Evolutionary conservation across 495 filamentous ascomycete species (phyloP), one percentile per base, ranked within the genome.

Genomic region (Daldinia loculata): DNA sequence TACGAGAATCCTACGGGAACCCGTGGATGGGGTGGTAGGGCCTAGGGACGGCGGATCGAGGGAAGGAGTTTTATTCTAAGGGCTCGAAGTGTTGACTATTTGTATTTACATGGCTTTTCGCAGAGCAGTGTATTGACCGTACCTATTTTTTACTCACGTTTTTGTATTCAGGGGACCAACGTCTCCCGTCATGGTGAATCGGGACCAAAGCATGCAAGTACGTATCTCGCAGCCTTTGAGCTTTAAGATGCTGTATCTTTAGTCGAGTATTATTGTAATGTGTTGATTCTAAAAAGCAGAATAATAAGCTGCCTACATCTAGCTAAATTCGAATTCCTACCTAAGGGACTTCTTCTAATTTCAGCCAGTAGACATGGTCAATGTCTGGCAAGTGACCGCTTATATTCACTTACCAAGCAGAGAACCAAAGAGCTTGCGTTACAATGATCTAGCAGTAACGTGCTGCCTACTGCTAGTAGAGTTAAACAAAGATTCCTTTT

Each of bases 1-100:
- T 58, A 73, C 43, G 70, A 73, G 30, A 15, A 56, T 56, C 53
- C 30, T 56, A 56, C 53, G 43, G n/a, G 51, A 32, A 29, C 45
- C 26, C 34, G 32, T 52, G 55, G 52, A 50, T n/a, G 22, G 34
- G 34, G 43, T 43, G 17, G 14, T 45, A 32, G 34, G 27, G 56
- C 52, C 34, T 52, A 60, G 41, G 59, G 43, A 45, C 30, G 30
- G 57, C 22, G 66, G 66, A 41, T 51, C 27, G 32, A 32, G 43
- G 56, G 22, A 53, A 43, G 56, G 45, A 53, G 56, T 67, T 67
- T 50, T 26, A 56, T 67, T 67, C 63, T 26, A 7, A 22, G 63
- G 55, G 29, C 8, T 58, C n/a, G 24, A 24, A 56, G 22, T 55
- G 15, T 27, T 34, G 34, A 14, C 7, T 39, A 52, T 9, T 39